phyloP scores from a whole-genome alignment of 768 basidiomycete genomes.

The Leccinum aurantiacum region DNA sequence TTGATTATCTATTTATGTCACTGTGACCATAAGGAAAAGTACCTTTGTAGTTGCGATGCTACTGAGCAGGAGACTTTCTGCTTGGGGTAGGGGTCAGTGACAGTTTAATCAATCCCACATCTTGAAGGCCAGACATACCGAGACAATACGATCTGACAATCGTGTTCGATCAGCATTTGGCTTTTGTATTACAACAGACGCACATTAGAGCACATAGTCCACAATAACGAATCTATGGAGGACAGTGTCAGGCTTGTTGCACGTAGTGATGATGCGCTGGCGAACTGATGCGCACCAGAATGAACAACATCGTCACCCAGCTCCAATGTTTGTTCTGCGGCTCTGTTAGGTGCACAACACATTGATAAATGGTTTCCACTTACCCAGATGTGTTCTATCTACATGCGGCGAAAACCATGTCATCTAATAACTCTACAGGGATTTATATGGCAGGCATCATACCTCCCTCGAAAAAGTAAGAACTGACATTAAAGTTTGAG shows the following conservation, averaged over 20 bases:
- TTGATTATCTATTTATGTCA: neutral
- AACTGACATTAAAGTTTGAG: neutral
- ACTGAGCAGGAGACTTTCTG: neutral
- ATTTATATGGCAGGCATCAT: neutral
- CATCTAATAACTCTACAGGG: neutral
- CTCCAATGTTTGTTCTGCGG: neutral
- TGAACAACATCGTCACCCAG: conserved; percentile 3
- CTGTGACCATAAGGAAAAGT: too few relatives aligned
- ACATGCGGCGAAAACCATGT: neutral
- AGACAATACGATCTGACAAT: neutral
- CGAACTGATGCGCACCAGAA: neutral
- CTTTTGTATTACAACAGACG: neutral
- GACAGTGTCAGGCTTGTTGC: neutral
- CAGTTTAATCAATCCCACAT: neutral
- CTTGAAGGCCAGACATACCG: neutral
- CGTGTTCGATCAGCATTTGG: too few relatives aligned
- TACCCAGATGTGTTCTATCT: conserved; percentile 14
- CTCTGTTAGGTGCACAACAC: neutral
- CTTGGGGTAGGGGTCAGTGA: neutral
- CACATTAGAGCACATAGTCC: neutral
- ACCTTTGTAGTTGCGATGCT: neutral
- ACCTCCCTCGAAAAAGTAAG: neutral
- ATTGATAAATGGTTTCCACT: neutral
- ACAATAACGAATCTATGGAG: neutral
- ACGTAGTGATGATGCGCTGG: neutral